Evolutionary conservation across 2,329 filamentous ascomycete species (phyloP).

Genomic region (Rutstroemia sp.): DNA sequence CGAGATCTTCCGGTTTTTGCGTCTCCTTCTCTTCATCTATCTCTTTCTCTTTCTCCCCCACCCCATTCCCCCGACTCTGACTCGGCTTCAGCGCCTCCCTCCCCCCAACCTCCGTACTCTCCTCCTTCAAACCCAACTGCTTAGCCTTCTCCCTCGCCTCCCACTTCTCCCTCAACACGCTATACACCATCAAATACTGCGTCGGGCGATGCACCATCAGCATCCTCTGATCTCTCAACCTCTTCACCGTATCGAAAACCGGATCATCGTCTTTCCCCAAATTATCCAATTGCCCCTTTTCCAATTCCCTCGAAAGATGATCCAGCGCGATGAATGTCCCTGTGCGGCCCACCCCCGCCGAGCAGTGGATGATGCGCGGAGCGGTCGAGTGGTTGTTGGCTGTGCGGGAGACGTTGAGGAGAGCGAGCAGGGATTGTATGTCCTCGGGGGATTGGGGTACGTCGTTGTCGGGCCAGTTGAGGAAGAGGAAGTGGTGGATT

Average conservation of each 20-base stretch:
- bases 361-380: constrained; percentile 70
- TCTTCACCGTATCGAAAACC: constrained; percentile 15
- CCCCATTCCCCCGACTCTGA: neutral
- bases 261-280: constrained; percentile 11
- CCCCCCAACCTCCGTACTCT: neutral
- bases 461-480: constrained; percentile 15
- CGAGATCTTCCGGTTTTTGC: neutral
- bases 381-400: neutral
- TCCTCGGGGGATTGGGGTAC: constrained; percentile 13
- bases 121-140: neutral
- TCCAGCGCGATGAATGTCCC: constrained; percentile 59
- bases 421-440: constrained; percentile 8
- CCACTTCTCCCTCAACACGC: constrained; percentile 14
- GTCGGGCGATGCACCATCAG: constrained; percentile 12
- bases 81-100: neutral
- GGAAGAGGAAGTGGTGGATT: constrained; percentile 16
- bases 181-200: constrained; percentile 15
- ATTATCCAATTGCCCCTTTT: constrained; percentile 10
- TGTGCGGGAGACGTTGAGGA: constrained; percentile 9
- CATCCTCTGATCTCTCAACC: constrained; percentile 15
- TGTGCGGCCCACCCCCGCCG: constrained; percentile 86
- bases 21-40: neutral
- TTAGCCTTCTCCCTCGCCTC: constrained; percentile 1
- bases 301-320: constrained; percentile 14
- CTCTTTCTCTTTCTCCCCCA: neutral